Evolutionary conservation across 768 basidiomycete species (phyloP).

Genomic region (Amanita fuliginea): DNA sequence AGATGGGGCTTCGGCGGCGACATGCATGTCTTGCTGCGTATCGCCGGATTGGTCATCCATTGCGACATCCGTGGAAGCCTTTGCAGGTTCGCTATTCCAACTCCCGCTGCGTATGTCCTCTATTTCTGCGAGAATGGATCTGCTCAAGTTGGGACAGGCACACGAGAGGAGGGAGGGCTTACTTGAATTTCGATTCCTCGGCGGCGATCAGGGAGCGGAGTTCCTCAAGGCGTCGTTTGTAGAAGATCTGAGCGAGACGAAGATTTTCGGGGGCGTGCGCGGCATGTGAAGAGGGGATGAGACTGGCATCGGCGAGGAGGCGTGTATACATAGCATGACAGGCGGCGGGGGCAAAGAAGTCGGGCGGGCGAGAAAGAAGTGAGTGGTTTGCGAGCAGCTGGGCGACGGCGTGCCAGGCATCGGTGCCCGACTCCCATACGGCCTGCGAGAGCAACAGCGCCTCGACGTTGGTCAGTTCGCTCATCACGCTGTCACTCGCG

Average conservation of each 20-base stretch:
- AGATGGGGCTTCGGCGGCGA: constrained; percentile 12
- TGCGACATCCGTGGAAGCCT: not conserved
- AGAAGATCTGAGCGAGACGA: constrained; percentile 66
- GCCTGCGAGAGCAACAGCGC: constrained; percentile 79
- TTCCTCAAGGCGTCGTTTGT: constrained; percentile 57
- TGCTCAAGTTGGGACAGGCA: constrained; percentile 15
- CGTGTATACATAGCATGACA: constrained; percentile 57
- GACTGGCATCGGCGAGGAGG: constrained; percentile 57
- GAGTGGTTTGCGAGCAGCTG: constrained; percentile 62
- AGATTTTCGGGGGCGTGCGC: constrained; percentile 43
- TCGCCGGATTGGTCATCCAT: no score
- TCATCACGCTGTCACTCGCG: constrained; percentile 14
- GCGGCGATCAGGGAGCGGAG: constrained; percentile 57
- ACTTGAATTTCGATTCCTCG: constrained; percentile 79
- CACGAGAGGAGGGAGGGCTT: constrained; percentile 10
- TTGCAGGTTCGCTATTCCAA: constrained; percentile 36
- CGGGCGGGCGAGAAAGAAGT: constrained; percentile 47
- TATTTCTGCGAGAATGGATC: constrained; percentile 62
- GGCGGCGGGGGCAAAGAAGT: constrained; percentile 47
- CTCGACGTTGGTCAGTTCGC: constrained; percentile 35
- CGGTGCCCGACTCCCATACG: constrained; percentile 69
- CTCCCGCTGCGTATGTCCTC: constrained; percentile 60
- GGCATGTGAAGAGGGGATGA: constrained; percentile 53
- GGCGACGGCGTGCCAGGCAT: constrained; percentile 58
- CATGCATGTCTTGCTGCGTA: no score